A percentile compares a stretch with the other conserved stretches of the same genome.
Evolutionary conservation across 148 eudicot genomes (phyloP).

Genomic region (Silene conica): DNA sequence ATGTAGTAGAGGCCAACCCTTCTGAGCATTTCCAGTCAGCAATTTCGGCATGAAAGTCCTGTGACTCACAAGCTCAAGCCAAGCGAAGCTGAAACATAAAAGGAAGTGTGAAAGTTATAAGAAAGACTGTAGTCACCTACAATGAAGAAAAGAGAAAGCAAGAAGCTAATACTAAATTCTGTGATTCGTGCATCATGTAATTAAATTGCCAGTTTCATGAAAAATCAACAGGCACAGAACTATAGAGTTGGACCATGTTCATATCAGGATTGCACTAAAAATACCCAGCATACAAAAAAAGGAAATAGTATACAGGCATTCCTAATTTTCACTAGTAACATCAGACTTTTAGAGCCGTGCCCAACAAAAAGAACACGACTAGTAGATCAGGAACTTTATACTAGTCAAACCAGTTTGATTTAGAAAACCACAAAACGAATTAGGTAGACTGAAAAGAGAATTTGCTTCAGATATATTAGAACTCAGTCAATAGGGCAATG

Average conservation of each 20-base stretch:
- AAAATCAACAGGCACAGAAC: neutral
- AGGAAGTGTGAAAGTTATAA: neutral
- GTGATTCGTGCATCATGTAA: neutral
- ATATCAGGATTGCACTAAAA: neutral
- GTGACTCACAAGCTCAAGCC: constrained; percentile 97
- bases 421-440: too few species aligned
- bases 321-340: too few species aligned
- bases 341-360: too few species aligned
- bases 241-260: neutral
- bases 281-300: too few species aligned
- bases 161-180: neutral
- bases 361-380: too few species aligned
- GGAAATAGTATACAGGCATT: too few species aligned
- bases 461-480: neutral
- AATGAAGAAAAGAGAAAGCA: neutral
- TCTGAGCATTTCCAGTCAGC: constrained; percentile 81
- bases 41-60: constrained; percentile 94
- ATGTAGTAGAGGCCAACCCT: constrained; percentile 93
- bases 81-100: constrained; percentile 65
- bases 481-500: neutral
- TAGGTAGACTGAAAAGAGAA: neutral
- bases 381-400: too few species aligned
- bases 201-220: neutral
- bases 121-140: neutral
- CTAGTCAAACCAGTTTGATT: too few species aligned